A percentile compares a stretch with the other conserved stretches of the same genome.
These are phyloP conservation scores for Gastrolobium villosum DNA, from an alignment of 306 rosid species.

Conservation along the genomic window DNA sequence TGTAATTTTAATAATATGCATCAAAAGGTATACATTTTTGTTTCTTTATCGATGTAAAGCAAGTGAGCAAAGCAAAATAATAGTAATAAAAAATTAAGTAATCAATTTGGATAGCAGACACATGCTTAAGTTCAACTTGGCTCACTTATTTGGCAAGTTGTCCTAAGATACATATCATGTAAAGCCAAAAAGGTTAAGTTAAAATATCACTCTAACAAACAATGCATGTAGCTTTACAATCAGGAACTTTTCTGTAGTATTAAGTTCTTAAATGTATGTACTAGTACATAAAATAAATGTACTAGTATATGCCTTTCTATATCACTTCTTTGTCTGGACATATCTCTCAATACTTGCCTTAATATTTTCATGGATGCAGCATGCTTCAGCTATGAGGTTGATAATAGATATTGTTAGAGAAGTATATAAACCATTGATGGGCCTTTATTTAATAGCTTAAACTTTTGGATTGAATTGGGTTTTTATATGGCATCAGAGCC, in stretches of 20 bases:
- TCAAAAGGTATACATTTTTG: not conserved
- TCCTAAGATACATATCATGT: constrained; percentile 3
- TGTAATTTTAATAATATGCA: constrained; percentile 5
- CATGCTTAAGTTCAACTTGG: constrained; percentile 10
- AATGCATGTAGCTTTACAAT: not conserved
- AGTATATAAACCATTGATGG: too few relatives aligned
- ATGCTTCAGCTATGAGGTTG: constrained; percentile 18
- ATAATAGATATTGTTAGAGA: constrained; percentile 32
- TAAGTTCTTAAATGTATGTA: not conserved
- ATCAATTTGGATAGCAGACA: constrained; percentile 8
- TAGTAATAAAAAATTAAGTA: constrained; percentile 6
- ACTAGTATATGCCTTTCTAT: constrained; percentile 16
- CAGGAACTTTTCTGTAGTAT: constrained; percentile 20
- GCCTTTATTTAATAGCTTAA: too few relatives aligned
- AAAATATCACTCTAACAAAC: not conserved
- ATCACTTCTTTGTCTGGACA: constrained; percentile 9
- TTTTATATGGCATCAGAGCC: too few relatives aligned
- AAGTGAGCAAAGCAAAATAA: constrained; percentile 27
- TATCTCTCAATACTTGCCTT: constrained; percentile 16
- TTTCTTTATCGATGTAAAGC: not conserved
- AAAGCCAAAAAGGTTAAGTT: not conserved
- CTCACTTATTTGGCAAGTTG: constrained; percentile 32
- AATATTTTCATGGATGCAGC: constrained; percentile 32
- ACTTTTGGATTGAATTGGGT: too few relatives aligned
- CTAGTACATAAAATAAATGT: not conserved